These are phyloP conservation scores for Pichia sp. DNA, from an alignment of 1,139 yeast species.

Conservation along the genomic window DNA sequence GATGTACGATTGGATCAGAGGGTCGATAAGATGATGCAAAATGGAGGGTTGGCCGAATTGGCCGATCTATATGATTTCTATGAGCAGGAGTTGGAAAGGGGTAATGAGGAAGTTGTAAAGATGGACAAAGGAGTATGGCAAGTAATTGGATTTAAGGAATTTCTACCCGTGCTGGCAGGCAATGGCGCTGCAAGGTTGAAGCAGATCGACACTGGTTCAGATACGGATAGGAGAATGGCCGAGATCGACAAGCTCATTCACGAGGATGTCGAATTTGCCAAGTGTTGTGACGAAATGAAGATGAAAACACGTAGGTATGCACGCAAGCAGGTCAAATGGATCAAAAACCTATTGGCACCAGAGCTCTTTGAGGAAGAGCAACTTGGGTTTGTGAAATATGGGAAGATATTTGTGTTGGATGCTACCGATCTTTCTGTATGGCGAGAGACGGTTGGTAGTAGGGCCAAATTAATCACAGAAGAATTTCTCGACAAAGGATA, in stretches of 20 bases:
- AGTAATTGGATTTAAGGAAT: conserved; percentile 93
- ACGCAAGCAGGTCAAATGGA: conserved; percentile 90
- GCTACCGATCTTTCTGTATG: conserved; percentile 56
- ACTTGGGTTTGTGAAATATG: conserved; percentile 53
- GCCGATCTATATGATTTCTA: conserved; percentile 50
- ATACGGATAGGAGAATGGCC: background rate
- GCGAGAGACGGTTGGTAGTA: conserved; percentile 46
- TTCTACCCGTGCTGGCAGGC: conserved; percentile 66
- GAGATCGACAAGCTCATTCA: conserved; percentile 5
- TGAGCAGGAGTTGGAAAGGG: conserved; percentile 15
- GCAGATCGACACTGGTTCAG: background rate
- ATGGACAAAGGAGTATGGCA: conserved; percentile 84
- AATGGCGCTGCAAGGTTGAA: conserved; percentile 16
- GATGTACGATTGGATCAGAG: conserved; percentile 65
- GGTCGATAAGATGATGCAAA: conserved; percentile 75
- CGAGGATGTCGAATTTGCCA: conserved; percentile 32
- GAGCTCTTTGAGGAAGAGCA: conserved; percentile 52
- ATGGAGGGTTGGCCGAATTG: conserved; percentile 70
- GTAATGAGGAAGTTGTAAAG: conserved; percentile 43
- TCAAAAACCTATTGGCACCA: conserved; percentile 61
- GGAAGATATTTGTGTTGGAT: conserved; percentile 63
- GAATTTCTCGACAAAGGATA: conserved; percentile 35
- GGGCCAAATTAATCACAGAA: conserved; percentile 52
- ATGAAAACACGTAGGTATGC: conserved; percentile 83
- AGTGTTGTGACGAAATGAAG: conserved; percentile 74